Percentiles rank a stretch among this genome's conserved stretches.
phyloP scores from a whole-genome alignment of 306 rosid genomes.

The Dicorynia guianensis region DNA sequence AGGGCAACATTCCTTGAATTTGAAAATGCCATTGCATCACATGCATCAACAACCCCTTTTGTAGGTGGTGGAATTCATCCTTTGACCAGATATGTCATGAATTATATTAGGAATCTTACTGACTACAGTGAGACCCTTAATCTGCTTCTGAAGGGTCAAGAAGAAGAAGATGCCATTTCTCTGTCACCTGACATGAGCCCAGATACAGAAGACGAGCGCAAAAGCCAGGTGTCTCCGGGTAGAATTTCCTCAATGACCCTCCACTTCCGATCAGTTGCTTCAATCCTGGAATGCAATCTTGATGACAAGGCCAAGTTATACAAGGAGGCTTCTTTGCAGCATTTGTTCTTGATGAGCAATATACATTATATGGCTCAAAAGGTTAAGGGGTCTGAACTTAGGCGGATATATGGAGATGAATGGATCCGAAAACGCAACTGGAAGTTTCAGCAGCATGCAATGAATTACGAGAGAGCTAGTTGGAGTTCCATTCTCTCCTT shows the following conservation, averaged over 20 bases:
- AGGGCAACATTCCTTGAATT: conserved; percentile 74
- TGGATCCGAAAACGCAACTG: conserved; percentile 80
- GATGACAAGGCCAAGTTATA: conserved; percentile 74
- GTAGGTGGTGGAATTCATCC: conserved; percentile 92
- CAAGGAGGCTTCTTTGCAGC: conserved; percentile 75
- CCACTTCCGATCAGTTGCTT: conserved; percentile 66
- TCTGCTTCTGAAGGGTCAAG: conserved; percentile 66
- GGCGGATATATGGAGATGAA: conserved; percentile 67
- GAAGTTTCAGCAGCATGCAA: conserved; percentile 83
- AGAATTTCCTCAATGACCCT: conserved; percentile 62
- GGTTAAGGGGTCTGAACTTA: conserved; percentile 78
- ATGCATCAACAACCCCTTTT: conserved; percentile 64
- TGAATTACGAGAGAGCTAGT: conserved; percentile 82
- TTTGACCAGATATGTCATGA: conserved; percentile 85
- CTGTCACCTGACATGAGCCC: conserved; percentile 70
- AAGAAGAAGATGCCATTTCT: conserved; percentile 50
- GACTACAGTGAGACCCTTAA: conserved; percentile 72
- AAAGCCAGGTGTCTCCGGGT: conserved; percentile 43
- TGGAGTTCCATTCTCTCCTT: conserved; percentile 78
- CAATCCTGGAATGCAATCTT: conserved; percentile 76
- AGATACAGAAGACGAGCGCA: conserved; percentile 53
- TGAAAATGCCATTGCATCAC: conserved; percentile 71
- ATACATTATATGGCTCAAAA: conserved; percentile 89
- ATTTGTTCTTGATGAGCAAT: conserved; percentile 91
- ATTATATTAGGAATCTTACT: conserved; percentile 74